These are phyloP conservation scores for Hypsizygus ulmarius DNA, from an alignment of 1,284 basidiomycete genomes.

Conservation along the genomic window DNA sequence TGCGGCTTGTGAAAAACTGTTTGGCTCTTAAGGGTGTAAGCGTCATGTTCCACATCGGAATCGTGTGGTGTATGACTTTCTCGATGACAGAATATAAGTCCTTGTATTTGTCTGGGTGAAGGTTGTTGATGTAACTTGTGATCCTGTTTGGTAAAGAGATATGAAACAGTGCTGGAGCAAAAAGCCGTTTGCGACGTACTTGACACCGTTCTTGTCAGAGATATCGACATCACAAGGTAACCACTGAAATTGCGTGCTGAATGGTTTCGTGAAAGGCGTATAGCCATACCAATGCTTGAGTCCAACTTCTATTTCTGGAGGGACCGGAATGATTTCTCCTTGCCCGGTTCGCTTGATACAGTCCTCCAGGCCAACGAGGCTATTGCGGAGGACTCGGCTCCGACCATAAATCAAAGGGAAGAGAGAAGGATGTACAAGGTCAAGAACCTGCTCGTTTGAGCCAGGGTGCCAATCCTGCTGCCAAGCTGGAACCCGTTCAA, in stretches of 20 bases:
- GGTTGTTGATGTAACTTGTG: conserved; percentile 23
- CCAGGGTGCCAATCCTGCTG: conserved; percentile 44
- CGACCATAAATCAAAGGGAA: conserved; percentile 37
- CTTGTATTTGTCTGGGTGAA: conserved; percentile 18
- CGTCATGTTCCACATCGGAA: conserved; percentile 23
- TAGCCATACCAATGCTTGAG: too few species aligned
- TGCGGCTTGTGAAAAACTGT: neutral
- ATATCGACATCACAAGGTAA: conserved; percentile 26
- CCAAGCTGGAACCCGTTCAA: conserved; percentile 35
- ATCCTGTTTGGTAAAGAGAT: conserved; percentile 9
- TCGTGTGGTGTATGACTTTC: conserved; percentile 17
- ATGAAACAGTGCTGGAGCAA: neutral
- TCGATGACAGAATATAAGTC: conserved; percentile 18
- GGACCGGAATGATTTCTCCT: conserved; percentile 13
- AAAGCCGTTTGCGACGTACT: neutral
- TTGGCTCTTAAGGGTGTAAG: conserved; percentile 16
- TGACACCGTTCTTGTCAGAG: neutral
- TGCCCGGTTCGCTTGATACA: conserved; percentile 19
- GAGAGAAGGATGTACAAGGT: conserved; percentile 43
- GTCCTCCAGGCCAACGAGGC: conserved; percentile 13
- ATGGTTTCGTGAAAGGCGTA: neutral
- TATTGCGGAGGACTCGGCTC: conserved; percentile 16
- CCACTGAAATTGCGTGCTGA: conserved; percentile 32
- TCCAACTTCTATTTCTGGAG: neutral
- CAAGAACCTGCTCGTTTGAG: conserved; percentile 39